Conservation (phyloP, 2,329 filamentous ascomycete genomes). For the Talaromyces verruculosus region DNA sequence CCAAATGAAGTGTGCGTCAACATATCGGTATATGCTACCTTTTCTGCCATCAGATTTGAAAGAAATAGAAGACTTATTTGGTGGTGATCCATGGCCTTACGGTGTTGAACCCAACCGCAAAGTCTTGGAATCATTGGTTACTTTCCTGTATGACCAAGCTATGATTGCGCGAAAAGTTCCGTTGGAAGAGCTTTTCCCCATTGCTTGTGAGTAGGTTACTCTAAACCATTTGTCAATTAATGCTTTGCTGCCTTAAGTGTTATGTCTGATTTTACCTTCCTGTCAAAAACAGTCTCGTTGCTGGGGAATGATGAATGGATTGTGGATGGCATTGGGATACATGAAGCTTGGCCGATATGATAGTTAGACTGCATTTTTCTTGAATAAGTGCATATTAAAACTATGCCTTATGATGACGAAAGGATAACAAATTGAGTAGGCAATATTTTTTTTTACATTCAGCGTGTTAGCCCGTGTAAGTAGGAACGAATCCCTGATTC, state of each 20-base stretch:
- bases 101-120: constrained; percentile 36
- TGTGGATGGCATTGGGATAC: no score
- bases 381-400: no score
- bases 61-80: constrained; percentile 38
- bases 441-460: no score
- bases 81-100: constrained; percentile 31
- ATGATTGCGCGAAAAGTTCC: constrained; percentile 32
- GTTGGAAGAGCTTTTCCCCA: constrained; percentile 33
- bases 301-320: no score
- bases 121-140: constrained; percentile 33
- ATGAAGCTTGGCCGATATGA: no score
- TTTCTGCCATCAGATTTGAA: constrained; percentile 35
- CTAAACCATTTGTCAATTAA: not conserved
- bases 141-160: constrained; percentile 33
- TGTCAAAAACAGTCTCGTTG: no score
- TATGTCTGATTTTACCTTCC: no score
- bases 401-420: no score
- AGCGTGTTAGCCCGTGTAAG: not conserved
- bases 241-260: no score
- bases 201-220: not conserved
- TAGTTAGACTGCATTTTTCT: no score
- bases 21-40: constrained; percentile 37
- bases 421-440: no score
- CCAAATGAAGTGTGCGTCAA: constrained; percentile 24
- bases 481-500: no score